These are phyloP conservation scores for Pseudogymnoascus sp. DNA, from an alignment of 2,329 filamentous ascomycete species.

Conservation along the genomic window DNA sequence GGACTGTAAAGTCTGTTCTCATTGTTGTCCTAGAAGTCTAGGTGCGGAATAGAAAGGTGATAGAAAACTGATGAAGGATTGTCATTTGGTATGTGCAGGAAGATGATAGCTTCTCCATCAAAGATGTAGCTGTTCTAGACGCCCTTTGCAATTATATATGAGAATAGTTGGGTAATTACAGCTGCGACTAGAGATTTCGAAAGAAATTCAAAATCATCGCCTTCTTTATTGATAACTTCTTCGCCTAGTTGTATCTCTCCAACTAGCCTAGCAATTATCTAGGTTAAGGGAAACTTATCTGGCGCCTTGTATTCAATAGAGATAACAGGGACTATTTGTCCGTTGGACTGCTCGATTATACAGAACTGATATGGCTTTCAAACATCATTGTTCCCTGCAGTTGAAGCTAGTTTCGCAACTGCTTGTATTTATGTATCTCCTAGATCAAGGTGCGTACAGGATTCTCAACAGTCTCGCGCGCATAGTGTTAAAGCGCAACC, in stretches of 20 bases:
- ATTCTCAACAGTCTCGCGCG: conserved; percentile 32
- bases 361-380: conserved; percentile 27
- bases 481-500: conserved; percentile 28
- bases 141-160: conserved; percentile 12
- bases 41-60: conserved; percentile 9
- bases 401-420: conserved; percentile 26
- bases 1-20: conserved; percentile 6
- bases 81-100: conserved; percentile 11
- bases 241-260: conserved; percentile 20
- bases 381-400: conserved; percentile 32
- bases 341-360: not conserved
- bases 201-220: not conserved
- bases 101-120: conserved; percentile 10
- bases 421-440: conserved; percentile 22
- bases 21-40: conserved; percentile 8
- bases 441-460: conserved; percentile 30
- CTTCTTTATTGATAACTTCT: conserved; percentile 16
- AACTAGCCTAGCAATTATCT: conserved; percentile 24
- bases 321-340: conserved; percentile 9
- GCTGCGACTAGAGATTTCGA: conserved; percentile 6
- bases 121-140: conserved; percentile 10
- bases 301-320: conserved; percentile 36
- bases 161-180: conserved; percentile 13
- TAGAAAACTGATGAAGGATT: conserved; percentile 11
- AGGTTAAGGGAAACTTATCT: conserved; percentile 29